These are phyloP conservation scores for Hymenoscyphus linearis DNA, from an alignment of 2,329 filamentous ascomycete species.

Conservation along the genomic window DNA sequence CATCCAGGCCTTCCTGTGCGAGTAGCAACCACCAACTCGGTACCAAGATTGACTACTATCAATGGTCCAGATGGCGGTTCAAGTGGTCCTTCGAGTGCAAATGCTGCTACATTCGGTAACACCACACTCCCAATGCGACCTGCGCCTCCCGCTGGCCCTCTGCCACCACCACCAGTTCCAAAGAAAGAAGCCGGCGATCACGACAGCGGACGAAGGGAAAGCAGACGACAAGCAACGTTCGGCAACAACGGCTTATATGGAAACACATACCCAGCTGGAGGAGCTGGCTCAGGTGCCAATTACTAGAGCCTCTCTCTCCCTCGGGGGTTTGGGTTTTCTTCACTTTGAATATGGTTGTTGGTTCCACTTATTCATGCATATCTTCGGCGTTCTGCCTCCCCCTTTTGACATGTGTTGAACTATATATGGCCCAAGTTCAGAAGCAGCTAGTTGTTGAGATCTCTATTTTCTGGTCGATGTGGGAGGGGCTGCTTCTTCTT, in stretches of 20 bases:
- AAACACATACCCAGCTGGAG: slow-evolving; percentile 21
- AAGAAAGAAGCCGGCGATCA: slow-evolving; percentile 44
- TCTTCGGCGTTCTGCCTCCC: background rate
- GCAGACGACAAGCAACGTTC: slow-evolving; percentile 49
- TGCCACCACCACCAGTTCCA: slow-evolving; percentile 49
- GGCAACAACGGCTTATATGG: slow-evolving; percentile 34
- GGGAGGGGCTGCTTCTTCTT: background rate
- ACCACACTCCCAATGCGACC: slow-evolving; percentile 57
- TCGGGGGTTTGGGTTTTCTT: background rate
- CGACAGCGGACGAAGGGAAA: slow-evolving; percentile 42
- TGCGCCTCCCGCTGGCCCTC: slow-evolving; percentile 50
- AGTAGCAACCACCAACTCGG: slow-evolving; percentile 47
- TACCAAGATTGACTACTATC: slow-evolving; percentile 42
- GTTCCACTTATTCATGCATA: background rate
- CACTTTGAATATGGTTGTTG: background rate
- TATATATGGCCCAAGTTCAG: no score
- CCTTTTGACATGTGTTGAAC: background rate
- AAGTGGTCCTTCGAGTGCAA: slow-evolving; percentile 39
- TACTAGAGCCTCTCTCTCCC: slow-evolving; percentile 5
- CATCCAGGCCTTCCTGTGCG: slow-evolving; percentile 44
- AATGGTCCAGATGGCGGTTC: slow-evolving; percentile 33
- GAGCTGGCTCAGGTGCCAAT: slow-evolving; percentile 18
- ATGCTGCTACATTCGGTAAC: slow-evolving; percentile 43
- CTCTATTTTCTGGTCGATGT: background rate
- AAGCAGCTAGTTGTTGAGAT: background rate